Conservation (phyloP, 148 eudicot genomes). For the Nepenthes gracilis region DNA sequence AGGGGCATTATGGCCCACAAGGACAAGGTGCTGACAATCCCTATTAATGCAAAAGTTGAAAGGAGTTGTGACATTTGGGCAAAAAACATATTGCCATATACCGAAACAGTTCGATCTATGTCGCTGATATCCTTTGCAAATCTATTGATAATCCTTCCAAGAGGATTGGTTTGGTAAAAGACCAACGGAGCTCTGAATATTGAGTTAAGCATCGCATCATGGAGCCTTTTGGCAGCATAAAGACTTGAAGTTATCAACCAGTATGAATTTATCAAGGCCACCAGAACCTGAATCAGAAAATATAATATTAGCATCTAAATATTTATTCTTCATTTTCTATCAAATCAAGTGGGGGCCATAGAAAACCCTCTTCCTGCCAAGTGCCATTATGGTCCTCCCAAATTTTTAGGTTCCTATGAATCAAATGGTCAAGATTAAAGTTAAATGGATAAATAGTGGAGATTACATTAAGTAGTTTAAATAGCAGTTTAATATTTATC, state of each 20-base stretch:
- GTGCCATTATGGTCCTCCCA: no score
- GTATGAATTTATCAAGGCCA: conserved; percentile 65
- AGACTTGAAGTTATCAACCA: conserved; percentile 90
- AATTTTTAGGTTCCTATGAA: no score
- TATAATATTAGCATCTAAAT: background rate
- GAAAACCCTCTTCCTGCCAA: no score
- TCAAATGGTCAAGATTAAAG: no score
- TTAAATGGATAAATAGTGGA: no score
- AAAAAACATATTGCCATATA: conserved; percentile 72
- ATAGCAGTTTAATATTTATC: no score
- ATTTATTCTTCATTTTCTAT: background rate
- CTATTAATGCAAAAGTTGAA: conserved; percentile 87
- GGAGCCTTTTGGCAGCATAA: conserved; percentile 79
- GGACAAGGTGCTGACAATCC: conserved; percentile 93
- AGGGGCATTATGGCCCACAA: conserved; percentile 98
- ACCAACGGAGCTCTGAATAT: conserved; percentile 93
- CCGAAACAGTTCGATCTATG: conserved; percentile 77
- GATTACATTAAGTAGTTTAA: no score
- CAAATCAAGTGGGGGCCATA: background rate
- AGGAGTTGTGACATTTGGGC: conserved; percentile 72
- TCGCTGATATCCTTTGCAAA: conserved; percentile 95
- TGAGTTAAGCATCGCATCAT: conserved; percentile 86
- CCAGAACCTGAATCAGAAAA: conserved; percentile 52
- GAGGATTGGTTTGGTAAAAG: conserved; percentile 91
- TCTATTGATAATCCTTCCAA: conserved; percentile 89